phyloP scores from a whole-genome alignment of 1,284 basidiomycete species.

The Fomitopsis schrenkii region DNA sequence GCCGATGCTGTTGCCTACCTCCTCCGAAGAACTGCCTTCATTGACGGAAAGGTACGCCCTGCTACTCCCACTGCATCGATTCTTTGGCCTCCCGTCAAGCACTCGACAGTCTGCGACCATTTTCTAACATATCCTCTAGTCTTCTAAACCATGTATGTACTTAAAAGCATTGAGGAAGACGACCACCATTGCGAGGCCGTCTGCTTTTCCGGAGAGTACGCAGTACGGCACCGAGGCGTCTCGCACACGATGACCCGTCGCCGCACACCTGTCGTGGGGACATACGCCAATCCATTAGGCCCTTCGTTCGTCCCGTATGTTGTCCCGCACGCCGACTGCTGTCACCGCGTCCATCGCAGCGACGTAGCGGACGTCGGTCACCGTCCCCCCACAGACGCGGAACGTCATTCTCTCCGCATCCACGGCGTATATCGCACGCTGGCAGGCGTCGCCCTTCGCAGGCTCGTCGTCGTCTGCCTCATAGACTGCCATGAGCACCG shows the following conservation, averaged over 20 bases:
- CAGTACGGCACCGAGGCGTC: neutral
- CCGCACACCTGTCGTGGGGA: neutral
- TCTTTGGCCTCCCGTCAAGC: too few species aligned
- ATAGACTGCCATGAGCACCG: neutral
- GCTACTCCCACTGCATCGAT: too few species aligned
- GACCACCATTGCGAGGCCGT: neutral
- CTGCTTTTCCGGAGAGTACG: neutral
- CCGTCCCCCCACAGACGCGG: neutral
- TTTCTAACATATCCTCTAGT: neutral
- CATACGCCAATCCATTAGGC: neutral
- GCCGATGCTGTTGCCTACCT: too few species aligned
- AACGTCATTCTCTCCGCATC: neutral
- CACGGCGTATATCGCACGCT: neutral
- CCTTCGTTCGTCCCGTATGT: neutral
- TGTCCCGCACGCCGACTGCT: neutral
- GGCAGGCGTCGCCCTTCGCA: neutral
- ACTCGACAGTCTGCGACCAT: too few species aligned
- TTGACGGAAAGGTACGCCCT: too few species aligned
- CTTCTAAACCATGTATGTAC: neutral
- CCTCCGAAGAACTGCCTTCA: too few species aligned
- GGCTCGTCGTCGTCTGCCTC: neutral
- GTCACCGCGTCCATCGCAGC: neutral
- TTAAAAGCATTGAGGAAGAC: neutral
- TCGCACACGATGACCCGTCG: neutral
- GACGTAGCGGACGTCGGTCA: neutral